phyloP scores from a whole-genome alignment of 2,329 filamentous ascomycete genomes.

The Nigrospora osmanthi region DNA sequence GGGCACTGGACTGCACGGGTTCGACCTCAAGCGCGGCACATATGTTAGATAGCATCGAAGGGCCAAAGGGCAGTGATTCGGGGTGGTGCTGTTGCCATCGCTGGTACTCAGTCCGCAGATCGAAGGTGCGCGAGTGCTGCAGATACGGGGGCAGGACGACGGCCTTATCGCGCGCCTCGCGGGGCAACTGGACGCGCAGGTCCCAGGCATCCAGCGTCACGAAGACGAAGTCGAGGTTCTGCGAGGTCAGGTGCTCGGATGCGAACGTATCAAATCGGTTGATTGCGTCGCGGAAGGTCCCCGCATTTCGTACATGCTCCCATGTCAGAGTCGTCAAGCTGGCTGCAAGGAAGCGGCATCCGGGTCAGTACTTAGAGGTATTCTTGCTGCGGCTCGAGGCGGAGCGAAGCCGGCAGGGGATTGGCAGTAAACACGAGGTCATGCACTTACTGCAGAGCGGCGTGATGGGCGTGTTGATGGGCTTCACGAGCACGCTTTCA shows the following conservation, averaged over 20 bases:
- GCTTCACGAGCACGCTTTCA: conserved; percentile 94
- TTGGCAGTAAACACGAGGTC: too few species aligned
- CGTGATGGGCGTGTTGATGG: conserved; percentile 97
- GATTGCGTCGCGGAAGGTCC: conserved; percentile 94
- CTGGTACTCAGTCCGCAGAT: conserved; percentile 94
- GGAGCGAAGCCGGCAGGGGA: too few species aligned
- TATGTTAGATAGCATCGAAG: conserved; percentile 92
- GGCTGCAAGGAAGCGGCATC: conserved; percentile 42
- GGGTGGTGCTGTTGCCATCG: conserved; percentile 98
- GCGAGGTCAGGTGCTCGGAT: conserved; percentile 79
- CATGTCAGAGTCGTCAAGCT: conserved; percentile 96
- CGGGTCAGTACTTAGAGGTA: neutral
- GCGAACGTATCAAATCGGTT: conserved; percentile 92
- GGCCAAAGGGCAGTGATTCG: conserved; percentile 92
- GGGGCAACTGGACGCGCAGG: conserved; percentile 90
- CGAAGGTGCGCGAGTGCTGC: conserved; percentile 95
- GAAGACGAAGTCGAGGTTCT: conserved; percentile 95
- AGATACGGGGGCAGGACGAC: conserved; percentile 94
- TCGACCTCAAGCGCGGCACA: conserved; percentile 97
- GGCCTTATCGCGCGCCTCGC: conserved; percentile 95
- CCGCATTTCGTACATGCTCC: conserved; percentile 97
- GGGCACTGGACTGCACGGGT: conserved; percentile 92
- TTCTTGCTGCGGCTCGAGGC: neutral
- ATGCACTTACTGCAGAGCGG: conserved; percentile 88
- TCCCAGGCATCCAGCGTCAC: conserved; percentile 99